Conservation (phyloP, 495 filamentous ascomycete genomes). For the Penicillium silybi region DNA sequence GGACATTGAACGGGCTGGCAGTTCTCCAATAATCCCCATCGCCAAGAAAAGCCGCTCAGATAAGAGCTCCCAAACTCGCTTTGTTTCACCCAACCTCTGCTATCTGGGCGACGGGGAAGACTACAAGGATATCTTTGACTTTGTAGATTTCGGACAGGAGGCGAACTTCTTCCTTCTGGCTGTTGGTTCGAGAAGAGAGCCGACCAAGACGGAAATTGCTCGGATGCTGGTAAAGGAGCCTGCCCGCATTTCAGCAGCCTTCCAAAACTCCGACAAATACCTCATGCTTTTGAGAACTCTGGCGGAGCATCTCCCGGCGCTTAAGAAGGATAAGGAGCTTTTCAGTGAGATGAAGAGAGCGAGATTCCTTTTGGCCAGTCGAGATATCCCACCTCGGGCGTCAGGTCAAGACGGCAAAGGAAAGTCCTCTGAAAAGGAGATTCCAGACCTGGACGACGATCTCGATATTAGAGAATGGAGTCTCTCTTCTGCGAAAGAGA, state of each 20-base stretch:
- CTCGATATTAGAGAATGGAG: constrained; percentile 71
- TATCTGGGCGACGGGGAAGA: constrained; percentile 73
- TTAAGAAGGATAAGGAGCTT: constrained; percentile 77
- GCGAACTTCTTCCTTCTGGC: constrained; percentile 85
- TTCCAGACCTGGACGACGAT: constrained; percentile 63
- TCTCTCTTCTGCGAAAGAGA: constrained; percentile 62
- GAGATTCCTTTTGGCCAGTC: constrained; percentile 73
- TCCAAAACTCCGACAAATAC: constrained; percentile 81
- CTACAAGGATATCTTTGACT: constrained; percentile 91
- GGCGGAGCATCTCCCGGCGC: constrained; percentile 58
- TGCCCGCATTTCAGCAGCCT: constrained; percentile 66
- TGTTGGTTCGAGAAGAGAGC: constrained; percentile 85
- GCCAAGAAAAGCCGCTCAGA: constrained; percentile 32
- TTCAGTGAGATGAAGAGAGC: constrained; percentile 71
- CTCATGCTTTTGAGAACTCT: constrained; percentile 73
- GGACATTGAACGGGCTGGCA: constrained; percentile 54
- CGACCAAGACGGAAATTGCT: constrained; percentile 80
- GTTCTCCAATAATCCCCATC: constrained; percentile 69
- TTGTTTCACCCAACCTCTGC: constrained; percentile 61
- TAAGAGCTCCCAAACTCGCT: constrained; percentile 33
- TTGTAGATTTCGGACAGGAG: constrained; percentile 85
- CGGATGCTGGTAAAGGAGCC: constrained; percentile 73
- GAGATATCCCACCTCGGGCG: constrained; percentile 55
- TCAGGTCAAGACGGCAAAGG: constrained; percentile 22
- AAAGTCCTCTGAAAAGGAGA: constrained; percentile 28